Evolutionary conservation across 768 basidiomycete species (phyloP), one percentile per base, ranked within the genome.

Genomic region (Daedaleopsis nitida): DNA sequence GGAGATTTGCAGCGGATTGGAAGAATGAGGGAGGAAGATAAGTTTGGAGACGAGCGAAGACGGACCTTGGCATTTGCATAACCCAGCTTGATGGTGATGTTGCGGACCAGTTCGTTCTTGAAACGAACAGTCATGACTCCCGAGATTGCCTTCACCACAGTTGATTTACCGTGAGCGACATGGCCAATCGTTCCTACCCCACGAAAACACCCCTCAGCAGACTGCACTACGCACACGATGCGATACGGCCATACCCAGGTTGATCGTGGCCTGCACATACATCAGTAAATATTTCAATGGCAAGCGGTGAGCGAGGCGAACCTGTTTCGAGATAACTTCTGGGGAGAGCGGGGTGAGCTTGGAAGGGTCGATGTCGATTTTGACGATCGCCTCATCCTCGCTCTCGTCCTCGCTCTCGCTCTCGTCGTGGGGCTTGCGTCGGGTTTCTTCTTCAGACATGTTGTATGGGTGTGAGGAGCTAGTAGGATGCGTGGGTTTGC

Each of bases 1-100:
- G 21, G 39, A 24, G 23, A 23, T 17, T 16, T 23, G 16, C 24
- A 47, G 23, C 8, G 44, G 17, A 14, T 7, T 1, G 5, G 19
- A 32, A 37, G 23, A 59, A 52, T 24, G 39, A 42, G 39, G 39
- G 39, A 49, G 23, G 43, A 7, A 19, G 23, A 19, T 24, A 45
- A 13, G 47, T 13, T 10, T 38, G 23, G 65, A 37, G 24, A 34
- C 14, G 53, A 52, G n/a, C 47, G 39, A 11, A 24, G 21, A 76
- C 86, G 67, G 66, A 96, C 95, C 79, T 98, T 99, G 45, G 97
- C 97, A 69, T 99, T 99, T 49, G 97, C 97, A 73, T 98, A 99
- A 62, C 97, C 97, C 50, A 99, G 85, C 80, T 99, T 98, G 80
- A 99, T 99, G 21, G 96, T 99, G 69, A 98, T 99, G 77, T 99